Base-by-base conservation (phyloP, 2,329 filamentous ascomycete genomes). In the Coniochaeta sp. region DNA sequence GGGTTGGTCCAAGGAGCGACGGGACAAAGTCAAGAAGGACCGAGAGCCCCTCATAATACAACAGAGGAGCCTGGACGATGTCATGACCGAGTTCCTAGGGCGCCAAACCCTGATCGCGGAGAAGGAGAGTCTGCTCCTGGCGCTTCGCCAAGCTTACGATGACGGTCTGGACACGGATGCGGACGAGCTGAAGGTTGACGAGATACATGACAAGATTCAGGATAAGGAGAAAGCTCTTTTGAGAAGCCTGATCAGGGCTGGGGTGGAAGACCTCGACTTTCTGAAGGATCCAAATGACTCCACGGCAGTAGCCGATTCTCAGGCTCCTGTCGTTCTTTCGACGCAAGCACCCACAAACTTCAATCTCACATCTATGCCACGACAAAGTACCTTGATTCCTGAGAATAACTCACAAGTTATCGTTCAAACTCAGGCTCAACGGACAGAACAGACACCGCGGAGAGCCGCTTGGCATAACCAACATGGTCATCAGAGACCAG, bases 91-190 rank as follows among this genome's bases (percentile, higher is more conserved):
- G n/a, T 70, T 79, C 60, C 72, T 75, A 24, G 70, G 72, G 2
- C 81, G 80, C 61, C 71, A 72, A 52, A 66, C 71, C 2, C 69
- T 84, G 14, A 71, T 71, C 44, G 69, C 70, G 17, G 76, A 79
- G 62, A 76, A 76, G 52, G 77, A 84, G 61, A 67, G 72, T 6
- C 68, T 85, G 24, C 73, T 80, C 0, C 69, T 76, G 55, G 72
- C 76, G 58, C 77, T 85, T 57, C 74, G 76, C 3, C 72, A 80
- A 60, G 79, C 79, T 0, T 86, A 84, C 62, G 76, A 75, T 16
- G 75, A 81, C 11, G 77, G 77, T 26, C 67, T 79, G 16, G 78
- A 84, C 56, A 84, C 79, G 1, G 77, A 80, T 2, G 77, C 79
- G 11, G 79, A 82, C 24, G 82, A 85, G 65, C 67, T 69, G 36